Evolutionary conservation across 306 rosid genomes (phyloP), one percentile per base, ranked within the genome.

Genomic region (Dalbergia cochinchinensis): DNA sequence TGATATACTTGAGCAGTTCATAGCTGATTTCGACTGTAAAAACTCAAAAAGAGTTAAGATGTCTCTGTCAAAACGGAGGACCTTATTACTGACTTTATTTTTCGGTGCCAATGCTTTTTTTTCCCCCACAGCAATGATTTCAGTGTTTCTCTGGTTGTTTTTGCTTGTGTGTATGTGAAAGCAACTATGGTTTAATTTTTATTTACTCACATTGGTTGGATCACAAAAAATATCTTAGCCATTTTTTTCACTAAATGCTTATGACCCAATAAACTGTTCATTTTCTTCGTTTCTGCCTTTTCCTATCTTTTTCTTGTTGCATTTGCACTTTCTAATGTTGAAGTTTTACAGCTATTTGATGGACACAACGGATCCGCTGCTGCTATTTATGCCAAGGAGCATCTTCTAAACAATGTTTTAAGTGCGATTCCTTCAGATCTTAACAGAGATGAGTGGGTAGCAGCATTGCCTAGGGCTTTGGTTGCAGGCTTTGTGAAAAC

Each of bases 341-440:
- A 80, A 48, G 80, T 88, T 76, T 81, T 85, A 64, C 98, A 96
- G 99, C 85, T 96, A 62, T 96, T 93, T 89, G 99, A 96, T 73
- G 99, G 99, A 81, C 99, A 96, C 86, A 96, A 96, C 54, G 99
- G 99, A 76, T 83, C 99, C 84, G 98, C 96, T 50, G 99, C 99
- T 61, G 99, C 99, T 59, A 85, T 93, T 78, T 96, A 93, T 87
- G 6, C 99, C 1, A 96, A 93, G 94, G 99, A 93, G 87, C 89
- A 90, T 90, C 96, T 96, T 65, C 89, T 93, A 35, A 93, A 82
- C 86, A 93, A 88, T 72, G 86, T 93, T 73, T 80, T 96, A 69
- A 78, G 86, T 8, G 98, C 99, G 7, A 83, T 96, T 74, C 98
- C 99, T 53, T 70, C 90, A 4, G 97, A 96, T 87, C 99, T 93